These are phyloP conservation scores for Sungouiella blattae DNA, from an alignment of 805 yeast species.

Conservation along the genomic window DNA sequence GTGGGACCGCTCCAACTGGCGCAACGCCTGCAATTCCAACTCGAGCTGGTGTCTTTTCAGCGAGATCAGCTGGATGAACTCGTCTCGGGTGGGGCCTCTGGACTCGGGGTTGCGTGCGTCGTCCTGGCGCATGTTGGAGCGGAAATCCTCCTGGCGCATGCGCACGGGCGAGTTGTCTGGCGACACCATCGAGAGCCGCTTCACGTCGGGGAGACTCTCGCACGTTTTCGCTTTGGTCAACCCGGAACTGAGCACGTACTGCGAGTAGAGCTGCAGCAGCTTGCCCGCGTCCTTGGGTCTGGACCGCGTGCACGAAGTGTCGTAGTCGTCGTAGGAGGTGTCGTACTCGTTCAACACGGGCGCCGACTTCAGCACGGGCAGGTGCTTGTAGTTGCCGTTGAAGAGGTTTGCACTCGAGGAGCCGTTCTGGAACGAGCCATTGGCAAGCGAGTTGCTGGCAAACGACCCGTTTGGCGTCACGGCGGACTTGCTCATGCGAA, in stretches of 20 bases:
- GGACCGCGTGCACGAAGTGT: constrained; percentile 1
- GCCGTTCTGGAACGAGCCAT: neutral
- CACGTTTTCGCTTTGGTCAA: constrained; percentile 11
- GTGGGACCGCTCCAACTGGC: constrained; percentile 24
- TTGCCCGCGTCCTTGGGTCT: neutral
- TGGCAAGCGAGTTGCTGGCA: constrained; percentile 7
- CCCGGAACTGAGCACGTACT: constrained; percentile 15
- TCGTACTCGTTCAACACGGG: constrained; percentile 11
- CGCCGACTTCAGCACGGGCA: constrained; percentile 7
- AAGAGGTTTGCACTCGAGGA: no score
- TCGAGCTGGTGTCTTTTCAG: constrained; percentile 38
- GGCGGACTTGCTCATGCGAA: neutral
- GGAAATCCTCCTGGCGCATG: constrained; percentile 4
- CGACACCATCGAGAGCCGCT: constrained; percentile 13
- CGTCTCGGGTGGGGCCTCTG: constrained; percentile 21
- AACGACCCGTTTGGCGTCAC: constrained; percentile 7
- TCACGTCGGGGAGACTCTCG: constrained; percentile 9
- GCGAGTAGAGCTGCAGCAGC: constrained; percentile 15
- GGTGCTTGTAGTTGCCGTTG: neutral
- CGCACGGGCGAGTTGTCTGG: constrained; percentile 21
- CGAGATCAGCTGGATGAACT: constrained; percentile 20
- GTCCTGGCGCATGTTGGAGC: neutral
- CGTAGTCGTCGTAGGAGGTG: constrained; percentile 9
- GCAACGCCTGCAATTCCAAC: constrained; percentile 33
- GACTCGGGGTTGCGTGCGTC: constrained; percentile 1